Conservation (phyloP, 106 monocot species). For the Dioscorea dumetorum region DNA sequence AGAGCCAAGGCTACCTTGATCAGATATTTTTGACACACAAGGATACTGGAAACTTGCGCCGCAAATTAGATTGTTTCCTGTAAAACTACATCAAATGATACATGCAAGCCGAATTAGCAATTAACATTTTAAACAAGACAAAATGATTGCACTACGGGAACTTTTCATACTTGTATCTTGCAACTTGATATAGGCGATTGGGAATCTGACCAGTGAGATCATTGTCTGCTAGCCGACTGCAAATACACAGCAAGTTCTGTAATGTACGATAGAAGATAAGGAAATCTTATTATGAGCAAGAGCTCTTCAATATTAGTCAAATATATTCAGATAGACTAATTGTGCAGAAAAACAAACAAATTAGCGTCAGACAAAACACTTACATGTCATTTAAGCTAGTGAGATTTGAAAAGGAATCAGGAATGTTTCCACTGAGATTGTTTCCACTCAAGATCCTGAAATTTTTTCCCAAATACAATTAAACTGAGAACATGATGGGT, state of each 20-base stretch:
- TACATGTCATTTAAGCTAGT: constrained; percentile 61
- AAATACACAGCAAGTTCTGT: constrained; percentile 2
- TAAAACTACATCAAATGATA: constrained; percentile 46
- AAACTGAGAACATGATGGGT: not conserved
- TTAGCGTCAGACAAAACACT: constrained; percentile 13
- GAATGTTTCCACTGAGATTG: constrained; percentile 69
- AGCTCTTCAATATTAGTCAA: not conserved
- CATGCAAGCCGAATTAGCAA: not conserved
- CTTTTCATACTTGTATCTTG: constrained; percentile 63
- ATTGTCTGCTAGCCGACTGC: constrained; percentile 68
- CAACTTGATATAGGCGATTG: constrained; percentile 42
- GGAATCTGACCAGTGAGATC: constrained; percentile 71
- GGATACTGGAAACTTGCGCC: constrained; percentile 24
- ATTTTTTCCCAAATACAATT: not conserved
- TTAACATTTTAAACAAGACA: not conserved
- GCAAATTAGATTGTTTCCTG: constrained; percentile 81
- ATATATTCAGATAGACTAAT: not conserved
- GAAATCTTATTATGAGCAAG: not conserved
- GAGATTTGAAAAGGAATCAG: constrained; percentile 60
- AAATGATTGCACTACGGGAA: not conserved
- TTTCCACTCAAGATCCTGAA: constrained; percentile 80
- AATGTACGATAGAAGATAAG: constrained; percentile 3
- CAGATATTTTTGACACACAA: constrained; percentile 46
- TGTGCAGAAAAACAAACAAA: not conserved
- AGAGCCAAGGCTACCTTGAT: constrained; percentile 29